Evolutionary conservation across 768 basidiomycete genomes (phyloP).

Genomic region (Pleurotus salmoneostramineus): DNA sequence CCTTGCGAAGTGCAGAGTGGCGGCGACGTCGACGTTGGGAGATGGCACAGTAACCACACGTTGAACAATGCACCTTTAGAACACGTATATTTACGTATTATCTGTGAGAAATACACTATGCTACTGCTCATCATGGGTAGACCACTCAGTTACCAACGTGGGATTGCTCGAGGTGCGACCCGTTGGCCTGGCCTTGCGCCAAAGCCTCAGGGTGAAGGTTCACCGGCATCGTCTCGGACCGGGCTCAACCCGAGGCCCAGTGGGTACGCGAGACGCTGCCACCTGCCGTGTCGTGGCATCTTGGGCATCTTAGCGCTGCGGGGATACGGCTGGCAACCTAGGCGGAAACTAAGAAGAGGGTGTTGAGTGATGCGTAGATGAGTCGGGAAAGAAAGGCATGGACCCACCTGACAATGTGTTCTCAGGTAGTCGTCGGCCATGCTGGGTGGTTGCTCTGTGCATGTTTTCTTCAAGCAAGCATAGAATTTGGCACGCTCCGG

Average conservation of each 20-base stretch:
- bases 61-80: no score
- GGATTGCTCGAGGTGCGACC: not conserved
- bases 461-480: constrained; percentile 3
- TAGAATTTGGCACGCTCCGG: constrained; percentile 5
- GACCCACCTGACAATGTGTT: not conserved
- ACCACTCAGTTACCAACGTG: not conserved
- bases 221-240: not conserved
- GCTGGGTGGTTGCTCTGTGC: not conserved
- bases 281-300: not conserved
- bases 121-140: not conserved
- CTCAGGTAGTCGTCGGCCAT: constrained; percentile 5
- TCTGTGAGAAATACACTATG: not conserved
- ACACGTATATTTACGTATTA: not conserved
- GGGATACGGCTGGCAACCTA: no score
- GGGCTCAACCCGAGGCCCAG: not conserved
- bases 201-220: not conserved
- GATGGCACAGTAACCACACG: no score
- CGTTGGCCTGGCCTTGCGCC: not conserved
- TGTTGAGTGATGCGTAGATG: not conserved
- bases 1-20: no score
- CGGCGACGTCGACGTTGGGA: no score
- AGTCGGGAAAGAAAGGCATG: not conserved
- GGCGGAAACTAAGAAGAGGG: not conserved
- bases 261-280: not conserved
- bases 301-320: no score